phyloP scores from a whole-genome alignment of 352 stramenopile species.

The Phytopythium boreale region DNA sequence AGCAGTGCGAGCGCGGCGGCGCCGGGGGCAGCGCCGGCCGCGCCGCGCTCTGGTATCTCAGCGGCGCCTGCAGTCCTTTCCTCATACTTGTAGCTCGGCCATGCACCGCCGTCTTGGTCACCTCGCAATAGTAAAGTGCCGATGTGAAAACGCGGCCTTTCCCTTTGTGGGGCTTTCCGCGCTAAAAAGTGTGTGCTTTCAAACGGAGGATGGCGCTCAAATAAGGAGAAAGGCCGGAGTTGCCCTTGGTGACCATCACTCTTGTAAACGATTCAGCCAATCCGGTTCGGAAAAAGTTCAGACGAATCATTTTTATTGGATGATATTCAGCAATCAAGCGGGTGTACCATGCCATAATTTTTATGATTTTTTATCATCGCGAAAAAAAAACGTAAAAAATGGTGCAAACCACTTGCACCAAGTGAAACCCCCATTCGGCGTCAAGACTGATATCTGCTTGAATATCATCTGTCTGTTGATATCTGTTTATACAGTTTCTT shows the following conservation, averaged over 20 bases:
- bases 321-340: not conserved
- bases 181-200: not conserved
- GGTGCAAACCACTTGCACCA: not conserved
- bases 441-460: not conserved
- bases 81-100: slow-evolving; percentile 1
- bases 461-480: not conserved
- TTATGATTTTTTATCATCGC: not conserved
- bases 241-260: not conserved
- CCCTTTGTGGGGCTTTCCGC: not conserved
- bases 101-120: not conserved
- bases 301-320: slow-evolving; percentile 1
- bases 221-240: not conserved
- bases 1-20: slow-evolving; percentile 11
- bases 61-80: slow-evolving; percentile 5
- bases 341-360: not conserved
- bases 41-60: not conserved
- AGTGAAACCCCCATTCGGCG: not conserved
- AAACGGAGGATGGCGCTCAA: not conserved
- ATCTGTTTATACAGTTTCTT: not conserved
- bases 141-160: not conserved
- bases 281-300: not conserved
- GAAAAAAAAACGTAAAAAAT: not conserved
- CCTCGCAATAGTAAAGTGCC: not conserved
- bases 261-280: not conserved
- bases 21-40: slow-evolving; percentile 3